A percentile compares a stretch with the other conserved stretches of the same genome.
Conservation (phyloP, 116 monocot species). For the Posidonia oceanica region DNA sequence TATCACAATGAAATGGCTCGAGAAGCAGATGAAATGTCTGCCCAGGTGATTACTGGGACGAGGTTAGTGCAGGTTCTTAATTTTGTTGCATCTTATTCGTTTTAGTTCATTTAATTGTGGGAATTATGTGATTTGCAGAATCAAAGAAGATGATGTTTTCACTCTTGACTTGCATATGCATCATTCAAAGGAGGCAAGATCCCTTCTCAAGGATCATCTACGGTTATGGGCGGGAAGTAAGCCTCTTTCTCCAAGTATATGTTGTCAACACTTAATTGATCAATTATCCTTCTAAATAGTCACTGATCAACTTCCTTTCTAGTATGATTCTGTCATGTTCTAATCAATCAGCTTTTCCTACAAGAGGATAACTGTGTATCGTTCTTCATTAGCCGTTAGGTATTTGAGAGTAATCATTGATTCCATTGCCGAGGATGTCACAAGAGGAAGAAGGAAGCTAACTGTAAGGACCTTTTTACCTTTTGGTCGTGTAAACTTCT, state of each 20-base stretch:
- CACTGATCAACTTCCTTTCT: not conserved
- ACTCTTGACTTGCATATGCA: conserved; percentile 51
- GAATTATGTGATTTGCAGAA: conserved; percentile 21
- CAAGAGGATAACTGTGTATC: not conserved
- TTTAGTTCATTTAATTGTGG: not conserved
- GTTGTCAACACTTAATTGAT: not conserved
- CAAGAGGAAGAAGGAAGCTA: conserved; percentile 37
- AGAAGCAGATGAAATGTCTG: conserved; percentile 73
- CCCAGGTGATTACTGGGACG: conserved; percentile 17
- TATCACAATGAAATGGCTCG: conserved; percentile 46
- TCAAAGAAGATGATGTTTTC: conserved; percentile 19
- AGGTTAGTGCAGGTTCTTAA: conserved; percentile 14
- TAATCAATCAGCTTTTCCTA: not conserved
- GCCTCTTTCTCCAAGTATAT: not conserved
- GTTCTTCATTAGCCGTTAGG: conserved; percentile 22
- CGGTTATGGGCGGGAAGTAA: conserved; percentile 32
- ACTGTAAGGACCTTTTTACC: conserved; percentile 2
- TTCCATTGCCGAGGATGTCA: conserved; percentile 31
- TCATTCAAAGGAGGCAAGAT: conserved; percentile 30
- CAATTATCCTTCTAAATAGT: not conserved
- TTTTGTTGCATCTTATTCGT: not conserved
- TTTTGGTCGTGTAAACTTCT: not conserved
- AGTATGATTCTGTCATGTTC: not conserved
- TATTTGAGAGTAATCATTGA: conserved; percentile 51
- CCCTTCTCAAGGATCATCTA: conserved; percentile 51